Evolutionary conservation across 2,329 filamentous ascomycete species (phyloP).

Genomic region (Monilinia aucupariae): DNA sequence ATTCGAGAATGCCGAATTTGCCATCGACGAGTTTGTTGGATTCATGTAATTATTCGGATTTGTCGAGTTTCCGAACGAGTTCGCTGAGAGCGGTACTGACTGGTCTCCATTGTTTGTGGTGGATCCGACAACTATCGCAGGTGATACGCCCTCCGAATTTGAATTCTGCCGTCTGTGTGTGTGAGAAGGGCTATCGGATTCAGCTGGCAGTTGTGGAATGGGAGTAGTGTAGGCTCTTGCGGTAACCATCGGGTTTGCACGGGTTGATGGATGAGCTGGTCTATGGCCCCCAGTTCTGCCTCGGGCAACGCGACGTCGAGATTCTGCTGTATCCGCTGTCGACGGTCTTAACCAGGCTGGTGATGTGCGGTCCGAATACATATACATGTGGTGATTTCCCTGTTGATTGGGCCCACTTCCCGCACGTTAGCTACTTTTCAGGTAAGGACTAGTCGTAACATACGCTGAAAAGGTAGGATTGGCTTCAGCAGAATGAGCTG

Average conservation of each 20-base stretch:
- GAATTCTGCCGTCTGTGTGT: not conserved
- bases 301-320: conserved; percentile 25
- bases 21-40: not conserved
- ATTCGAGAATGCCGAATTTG: not conserved
- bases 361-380: not conserved
- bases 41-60: not conserved
- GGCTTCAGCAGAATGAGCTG: not conserved
- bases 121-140: conserved; percentile 7
- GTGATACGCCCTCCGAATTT: conserved; percentile 6
- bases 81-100: not conserved
- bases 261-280: conserved; percentile 19
- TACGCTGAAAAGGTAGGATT: not conserved
- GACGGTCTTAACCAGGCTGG: not conserved
- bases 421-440: not conserved
- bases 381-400: not conserved
- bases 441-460: not conserved
- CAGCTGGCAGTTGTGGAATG: not conserved
- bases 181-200: not conserved
- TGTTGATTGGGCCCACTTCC: conserved; percentile 1
- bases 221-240: conserved; percentile 19
- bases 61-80: not conserved
- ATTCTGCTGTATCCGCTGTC: conserved; percentile 18
- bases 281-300: conserved; percentile 25
- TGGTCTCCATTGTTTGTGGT: not conserved
- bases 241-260: conserved; percentile 24